A percentile compares a stretch with the other conserved stretches of the same genome.
Conservation (phyloP, 2,329 filamentous ascomycete species). For the Phaeomoniella chlamydospora region DNA sequence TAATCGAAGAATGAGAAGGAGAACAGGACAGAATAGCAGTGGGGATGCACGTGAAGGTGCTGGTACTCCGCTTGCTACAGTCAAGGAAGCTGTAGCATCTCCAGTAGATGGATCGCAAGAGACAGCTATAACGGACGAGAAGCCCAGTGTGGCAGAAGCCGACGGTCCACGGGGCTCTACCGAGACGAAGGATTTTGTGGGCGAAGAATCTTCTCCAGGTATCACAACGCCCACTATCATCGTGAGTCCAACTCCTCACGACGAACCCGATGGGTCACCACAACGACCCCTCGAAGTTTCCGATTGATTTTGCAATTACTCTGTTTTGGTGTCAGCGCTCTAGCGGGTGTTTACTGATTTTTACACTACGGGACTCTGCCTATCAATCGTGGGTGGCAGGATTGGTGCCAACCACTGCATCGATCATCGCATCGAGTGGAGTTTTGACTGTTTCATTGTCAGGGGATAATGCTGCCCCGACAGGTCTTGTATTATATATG, state of each 20-base stretch:
- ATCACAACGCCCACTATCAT: slow-evolving; percentile 11
- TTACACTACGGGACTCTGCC: too few species aligned
- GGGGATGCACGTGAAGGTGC: slow-evolving; percentile 11
- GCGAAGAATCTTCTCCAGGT: slow-evolving; percentile 3
- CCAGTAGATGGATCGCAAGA: neutral
- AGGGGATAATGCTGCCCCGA: too few species aligned
- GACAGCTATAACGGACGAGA: slow-evolving; percentile 2
- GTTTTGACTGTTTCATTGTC: too few species aligned
- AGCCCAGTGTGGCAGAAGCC: neutral
- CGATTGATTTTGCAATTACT: neutral
- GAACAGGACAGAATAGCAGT: slow-evolving; percentile 36
- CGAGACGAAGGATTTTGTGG: slow-evolving; percentile 3
- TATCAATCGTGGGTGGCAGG: too few species aligned
- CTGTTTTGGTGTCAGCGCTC: too few species aligned
- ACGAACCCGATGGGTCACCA: neutral
- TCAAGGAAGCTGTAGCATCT: slow-evolving; percentile 1
- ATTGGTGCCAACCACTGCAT: too few species aligned
- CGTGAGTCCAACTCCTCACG: slow-evolving; percentile 9
- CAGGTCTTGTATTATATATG: too few species aligned
- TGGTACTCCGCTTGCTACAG: slow-evolving; percentile 6
- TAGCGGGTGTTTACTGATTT: too few species aligned
- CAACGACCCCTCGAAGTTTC: neutral
- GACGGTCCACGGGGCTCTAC: neutral
- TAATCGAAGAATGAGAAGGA: slow-evolving; percentile 50
- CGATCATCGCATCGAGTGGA: too few species aligned